Evolutionary conservation across 768 basidiomycete genomes (phyloP), one percentile per base, ranked within the genome.

Genomic region (Trametopsis cervina): DNA sequence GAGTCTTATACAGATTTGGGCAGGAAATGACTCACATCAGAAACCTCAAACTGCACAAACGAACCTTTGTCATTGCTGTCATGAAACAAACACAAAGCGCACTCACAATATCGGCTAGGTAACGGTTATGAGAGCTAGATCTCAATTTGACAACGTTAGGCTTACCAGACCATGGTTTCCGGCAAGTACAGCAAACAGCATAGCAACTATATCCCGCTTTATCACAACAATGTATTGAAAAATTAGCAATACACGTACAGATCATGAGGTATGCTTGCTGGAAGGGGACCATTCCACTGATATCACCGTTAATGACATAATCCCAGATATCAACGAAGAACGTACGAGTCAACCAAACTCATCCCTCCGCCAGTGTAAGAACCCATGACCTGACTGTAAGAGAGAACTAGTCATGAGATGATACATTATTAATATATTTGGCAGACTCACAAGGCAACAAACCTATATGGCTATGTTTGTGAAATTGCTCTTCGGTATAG

Each of bases 91-190:
- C 20, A 15, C 27, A 36, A 20, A 6, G n/a, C 21, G 36, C 15
- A 58, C 81, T 59, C 46, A 83, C 81, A 83, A 77, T 21, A 83
- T 72, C 4, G 81, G 80, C 78, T 81, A 47, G 4, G 48, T 4
- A 15, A 36, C 4, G 11, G n/a, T 50, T 4, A 42, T 39, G 17
- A 43, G 15, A 22, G 11, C 18, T 9, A 21, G 15, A 2, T 20
- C 5, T 7, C 25, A 2, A 4, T 23, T 5, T 10, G 17, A 40
- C 13, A 18, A 4, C 2, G 10, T 18, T 15, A 24, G 18, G 72
- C 81, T 57, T 47, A 85, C 83, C 61, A 83, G 69, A 0, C 82
- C 85, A 53, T 84, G 85, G 57, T 89, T 89, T 15, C 87, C 87
- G 20, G 83, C 86, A 24, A 89, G 65, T 49, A 89, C 85, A 12